Conservation (phyloP, 257 asterid species). For the Osmanthus fragrans region DNA sequence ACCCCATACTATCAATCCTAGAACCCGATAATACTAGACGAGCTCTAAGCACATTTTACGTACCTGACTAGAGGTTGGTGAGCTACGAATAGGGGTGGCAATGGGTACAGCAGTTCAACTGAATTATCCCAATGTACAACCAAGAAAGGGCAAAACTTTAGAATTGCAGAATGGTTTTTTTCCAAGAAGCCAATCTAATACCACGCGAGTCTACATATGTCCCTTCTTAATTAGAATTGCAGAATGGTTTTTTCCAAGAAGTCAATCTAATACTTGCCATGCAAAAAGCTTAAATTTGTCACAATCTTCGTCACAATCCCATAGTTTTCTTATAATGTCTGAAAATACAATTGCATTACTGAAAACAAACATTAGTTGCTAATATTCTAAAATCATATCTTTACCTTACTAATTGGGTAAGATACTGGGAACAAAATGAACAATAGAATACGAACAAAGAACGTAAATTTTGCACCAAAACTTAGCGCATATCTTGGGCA, state of each 20-base stretch:
- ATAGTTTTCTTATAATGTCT: neutral
- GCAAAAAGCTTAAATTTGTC: neutral
- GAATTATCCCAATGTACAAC: no score
- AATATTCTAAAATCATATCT: neutral
- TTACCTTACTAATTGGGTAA: slow-evolving; percentile 67
- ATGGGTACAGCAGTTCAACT: no score
- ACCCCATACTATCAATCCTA: no score
- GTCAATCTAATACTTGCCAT: slow-evolving; percentile 50
- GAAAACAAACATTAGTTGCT: no score
- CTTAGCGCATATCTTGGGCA: slow-evolving; percentile 65
- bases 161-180: no score
- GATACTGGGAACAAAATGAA: slow-evolving; percentile 47
- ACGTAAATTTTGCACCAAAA: slow-evolving; percentile 57
- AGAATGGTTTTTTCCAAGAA: slow-evolving; percentile 57
- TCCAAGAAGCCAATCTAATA: no score
- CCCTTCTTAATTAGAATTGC: slow-evolving; percentile 54
- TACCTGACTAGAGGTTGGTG: no score
- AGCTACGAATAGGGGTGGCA: no score
- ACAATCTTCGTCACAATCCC: neutral
- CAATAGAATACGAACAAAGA: slow-evolving; percentile 51
- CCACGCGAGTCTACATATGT: no score
- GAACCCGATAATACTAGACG: no score
- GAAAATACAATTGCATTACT: neutral
- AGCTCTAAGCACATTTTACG: no score
- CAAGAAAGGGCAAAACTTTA: no score